phyloP scores from a whole-genome alignment of 2,329 filamentous ascomycete species.

The Colletotrichum liaoningense region DNA sequence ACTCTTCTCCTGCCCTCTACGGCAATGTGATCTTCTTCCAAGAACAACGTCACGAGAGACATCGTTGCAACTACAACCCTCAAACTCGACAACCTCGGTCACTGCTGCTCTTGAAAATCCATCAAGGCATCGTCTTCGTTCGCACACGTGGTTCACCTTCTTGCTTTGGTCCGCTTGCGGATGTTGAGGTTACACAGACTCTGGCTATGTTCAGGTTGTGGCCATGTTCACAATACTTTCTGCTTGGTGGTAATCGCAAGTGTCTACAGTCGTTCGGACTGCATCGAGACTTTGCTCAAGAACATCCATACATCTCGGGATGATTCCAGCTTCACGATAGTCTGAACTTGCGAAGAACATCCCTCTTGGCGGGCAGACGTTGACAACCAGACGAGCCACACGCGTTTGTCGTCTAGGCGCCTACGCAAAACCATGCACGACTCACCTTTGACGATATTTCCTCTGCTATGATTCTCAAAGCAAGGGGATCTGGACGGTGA shows the following conservation, averaged over 20 bases:
- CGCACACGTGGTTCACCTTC: neutral
- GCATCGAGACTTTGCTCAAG: neutral
- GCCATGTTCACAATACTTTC: neutral
- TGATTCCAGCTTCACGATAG: neutral
- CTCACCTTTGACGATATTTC: neutral
- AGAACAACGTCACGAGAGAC: slow-evolving; percentile 8
- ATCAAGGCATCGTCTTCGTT: neutral
- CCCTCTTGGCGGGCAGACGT: neutral
- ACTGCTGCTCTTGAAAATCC: neutral
- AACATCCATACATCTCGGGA: neutral
- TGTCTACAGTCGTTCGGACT: neutral
- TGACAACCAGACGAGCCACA: neutral
- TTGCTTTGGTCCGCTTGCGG: neutral
- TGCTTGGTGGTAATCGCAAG: neutral
- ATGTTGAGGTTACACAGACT: neutral
- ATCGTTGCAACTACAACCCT: neutral
- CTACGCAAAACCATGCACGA: neutral
- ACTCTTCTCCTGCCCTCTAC: neutral
- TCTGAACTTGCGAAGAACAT: neutral
- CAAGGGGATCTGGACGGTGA: neutral
- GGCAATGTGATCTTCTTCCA: neutral
- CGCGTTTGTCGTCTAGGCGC: neutral
- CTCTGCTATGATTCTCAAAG: neutral
- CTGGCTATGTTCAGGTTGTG: neutral
- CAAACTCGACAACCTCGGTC: neutral